A percentile compares a stretch with the other conserved stretches of the same genome.
phyloP scores from a whole-genome alignment of 75 land plant genomes.

The Sequoia sempervirens region DNA sequence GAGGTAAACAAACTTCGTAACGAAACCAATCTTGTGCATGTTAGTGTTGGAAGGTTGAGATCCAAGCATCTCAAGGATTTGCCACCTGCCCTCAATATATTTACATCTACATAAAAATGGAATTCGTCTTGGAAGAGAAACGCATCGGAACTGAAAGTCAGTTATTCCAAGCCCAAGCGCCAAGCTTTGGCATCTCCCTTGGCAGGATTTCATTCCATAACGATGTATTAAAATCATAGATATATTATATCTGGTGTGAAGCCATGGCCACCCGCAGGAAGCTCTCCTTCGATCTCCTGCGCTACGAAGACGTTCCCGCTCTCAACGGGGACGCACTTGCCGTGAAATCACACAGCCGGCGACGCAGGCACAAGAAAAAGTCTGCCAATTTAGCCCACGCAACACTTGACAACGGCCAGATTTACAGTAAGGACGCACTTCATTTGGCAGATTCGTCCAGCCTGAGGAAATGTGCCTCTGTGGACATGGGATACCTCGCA shows the following conservation, averaged over 20 bases:
- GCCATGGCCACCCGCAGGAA: slow-evolving; percentile 31
- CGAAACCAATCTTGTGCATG: too few relatives aligned
- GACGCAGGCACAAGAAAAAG: slow-evolving; percentile 6
- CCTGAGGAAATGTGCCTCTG: background rate
- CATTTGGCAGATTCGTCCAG: background rate
- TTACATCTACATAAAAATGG: background rate
- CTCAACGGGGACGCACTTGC: background rate
- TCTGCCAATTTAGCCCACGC: background rate
- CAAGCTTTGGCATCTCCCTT: background rate
- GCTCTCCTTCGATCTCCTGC: slow-evolving; percentile 37
- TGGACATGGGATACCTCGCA: background rate
- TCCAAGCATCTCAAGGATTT: too few relatives aligned
- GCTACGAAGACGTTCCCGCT: background rate
- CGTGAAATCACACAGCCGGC: background rate
- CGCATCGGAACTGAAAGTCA: background rate
- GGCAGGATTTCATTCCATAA: background rate
- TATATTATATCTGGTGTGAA: background rate
- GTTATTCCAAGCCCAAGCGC: background rate
- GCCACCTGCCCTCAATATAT: too few relatives aligned
- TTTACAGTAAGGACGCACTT: background rate
- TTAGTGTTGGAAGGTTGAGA: too few relatives aligned
- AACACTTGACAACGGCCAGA: background rate
- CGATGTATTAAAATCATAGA: too few relatives aligned
- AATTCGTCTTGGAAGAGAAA: background rate
- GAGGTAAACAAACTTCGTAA: too few relatives aligned